These are phyloP conservation scores for Aureobasidium mangrovei DNA, from an alignment of 2,329 filamentous ascomycete species.

Conservation along the genomic window DNA sequence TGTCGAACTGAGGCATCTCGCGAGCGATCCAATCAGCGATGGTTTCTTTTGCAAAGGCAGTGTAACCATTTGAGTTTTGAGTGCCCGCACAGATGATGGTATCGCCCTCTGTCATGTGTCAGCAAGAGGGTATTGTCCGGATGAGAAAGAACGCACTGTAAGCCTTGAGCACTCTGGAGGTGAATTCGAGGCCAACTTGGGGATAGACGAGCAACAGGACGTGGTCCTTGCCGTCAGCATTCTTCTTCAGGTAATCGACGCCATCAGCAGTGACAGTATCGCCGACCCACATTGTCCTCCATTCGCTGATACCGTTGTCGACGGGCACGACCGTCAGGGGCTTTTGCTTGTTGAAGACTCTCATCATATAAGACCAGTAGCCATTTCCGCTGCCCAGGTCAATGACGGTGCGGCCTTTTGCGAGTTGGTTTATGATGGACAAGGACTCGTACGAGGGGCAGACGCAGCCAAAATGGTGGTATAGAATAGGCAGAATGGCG, in stretches of 20 bases:
- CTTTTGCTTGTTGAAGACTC: constrained; percentile 41
- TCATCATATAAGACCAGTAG: constrained; percentile 67
- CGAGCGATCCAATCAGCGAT: constrained; percentile 58
- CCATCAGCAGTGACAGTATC: constrained; percentile 59
- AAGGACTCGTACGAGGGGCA: constrained; percentile 60
- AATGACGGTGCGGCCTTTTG: constrained; percentile 44
- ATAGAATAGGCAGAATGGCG: constrained; percentile 62
- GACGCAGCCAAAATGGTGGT: constrained; percentile 71
- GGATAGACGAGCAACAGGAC: constrained; percentile 66
- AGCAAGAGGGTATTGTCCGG: not conserved
- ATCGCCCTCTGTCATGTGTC: constrained; percentile 38
- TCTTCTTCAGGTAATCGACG: constrained; percentile 45
- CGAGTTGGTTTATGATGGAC: constrained; percentile 49
- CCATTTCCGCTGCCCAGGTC: constrained; percentile 65
- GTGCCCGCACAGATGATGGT: constrained; percentile 64
- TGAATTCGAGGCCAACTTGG: constrained; percentile 60
- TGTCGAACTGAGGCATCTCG: constrained; percentile 49
- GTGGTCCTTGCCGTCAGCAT: constrained; percentile 43
- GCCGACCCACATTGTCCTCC: constrained; percentile 58
- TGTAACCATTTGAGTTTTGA: constrained; percentile 67
- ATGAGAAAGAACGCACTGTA: constrained; percentile 36
- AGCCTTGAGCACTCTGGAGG: constrained; percentile 49
- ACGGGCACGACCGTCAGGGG: constrained; percentile 45
- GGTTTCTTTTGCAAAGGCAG: constrained; percentile 54
- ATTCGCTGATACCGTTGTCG: constrained; percentile 59